Conservation (phyloP, 768 basidiomycete genomes). For the Tylopilus subfusipes region DNA sequence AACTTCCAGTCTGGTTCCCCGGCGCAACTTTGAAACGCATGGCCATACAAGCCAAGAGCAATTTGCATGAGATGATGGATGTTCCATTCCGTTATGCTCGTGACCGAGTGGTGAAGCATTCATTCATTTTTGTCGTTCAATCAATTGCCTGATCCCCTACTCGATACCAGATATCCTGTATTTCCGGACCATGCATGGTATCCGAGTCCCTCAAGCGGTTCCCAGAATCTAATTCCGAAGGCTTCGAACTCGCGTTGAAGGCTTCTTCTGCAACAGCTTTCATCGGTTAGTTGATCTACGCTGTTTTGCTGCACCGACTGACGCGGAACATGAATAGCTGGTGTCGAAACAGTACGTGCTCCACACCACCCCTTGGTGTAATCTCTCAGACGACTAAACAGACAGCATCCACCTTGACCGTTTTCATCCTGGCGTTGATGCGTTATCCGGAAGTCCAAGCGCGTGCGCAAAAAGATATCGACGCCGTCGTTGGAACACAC, state of each 20-base stretch:
- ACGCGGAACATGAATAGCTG: constrained; percentile 17
- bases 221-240: constrained; percentile 12
- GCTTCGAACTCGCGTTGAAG: constrained; percentile 29
- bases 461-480: constrained; percentile 34
- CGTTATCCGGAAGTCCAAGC: constrained; percentile 33
- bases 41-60: constrained; percentile 29
- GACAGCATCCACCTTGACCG: constrained; percentile 32
- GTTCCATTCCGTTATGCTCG: constrained; percentile 30
- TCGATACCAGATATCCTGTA: constrained; percentile 15
- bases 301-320: background rate
- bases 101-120: constrained; percentile 21
- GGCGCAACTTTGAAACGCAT: constrained; percentile 32
- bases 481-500: constrained; percentile 27
- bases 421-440: constrained; percentile 36
- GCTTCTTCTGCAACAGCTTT: constrained; percentile 32
- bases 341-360: constrained; percentile 29
- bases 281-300: constrained; percentile 21
- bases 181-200: constrained; percentile 28
- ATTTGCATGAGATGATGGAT: constrained; percentile 28
- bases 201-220: constrained; percentile 29
- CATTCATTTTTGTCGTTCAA: background rate
- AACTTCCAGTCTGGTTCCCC: constrained; percentile 34
- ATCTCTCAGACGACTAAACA: constrained; percentile 6
- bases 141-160: background rate
- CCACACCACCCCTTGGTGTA: background rate